Base-by-base conservation (phyloP, 495 filamentous ascomycete species). In the Lasiosphaeris hirsuta region DNA sequence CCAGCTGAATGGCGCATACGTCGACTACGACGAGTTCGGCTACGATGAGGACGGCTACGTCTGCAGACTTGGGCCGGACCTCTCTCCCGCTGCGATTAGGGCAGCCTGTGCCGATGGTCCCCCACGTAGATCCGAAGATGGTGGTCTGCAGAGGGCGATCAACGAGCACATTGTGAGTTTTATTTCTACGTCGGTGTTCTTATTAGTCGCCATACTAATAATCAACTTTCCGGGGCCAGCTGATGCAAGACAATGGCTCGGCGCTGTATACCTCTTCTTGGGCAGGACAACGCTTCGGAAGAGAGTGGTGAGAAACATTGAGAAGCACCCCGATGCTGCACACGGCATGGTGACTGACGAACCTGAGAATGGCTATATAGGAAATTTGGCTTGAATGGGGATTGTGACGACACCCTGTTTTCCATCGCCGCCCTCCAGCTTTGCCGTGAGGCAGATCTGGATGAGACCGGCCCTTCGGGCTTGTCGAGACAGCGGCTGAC, bases 401-500 rank as follows among this genome's bases (percentile, higher is more conserved):
- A 34, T 11, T 35, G 23, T 17, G 46, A 49, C 30, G 46, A 49
- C 30, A 9, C 46, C 10, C 46, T 49, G 46, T 15, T 49, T 15
- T 49, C 46, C 46, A 49, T 35, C 10, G 46, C 46, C 46, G 46
- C 46, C 30, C 46, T 49, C 46, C 46, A 49, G 17, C 46, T 49
- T 4, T 49, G 46, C 46, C 46, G 46, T 30, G 46, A 15, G 10
- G 46, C 17, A 35, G 46, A 49, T 49, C 15, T 49, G 10, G 23
- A 35, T 19, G 15, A 49, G 46, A 13, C 46, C 17, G 46, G 18
- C 9, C 15, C 46, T 11, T 30, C 34, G 10, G 30, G 10, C 46
- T 30, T 15, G 23, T 10, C 46, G 15, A 30, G 46, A 49, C 46
- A 13, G 11, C 18, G 46, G 46, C 17, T 49, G 46, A 30, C 46